Conservation (phyloP, 768 basidiomycete genomes). For the Inosperma sp. region DNA sequence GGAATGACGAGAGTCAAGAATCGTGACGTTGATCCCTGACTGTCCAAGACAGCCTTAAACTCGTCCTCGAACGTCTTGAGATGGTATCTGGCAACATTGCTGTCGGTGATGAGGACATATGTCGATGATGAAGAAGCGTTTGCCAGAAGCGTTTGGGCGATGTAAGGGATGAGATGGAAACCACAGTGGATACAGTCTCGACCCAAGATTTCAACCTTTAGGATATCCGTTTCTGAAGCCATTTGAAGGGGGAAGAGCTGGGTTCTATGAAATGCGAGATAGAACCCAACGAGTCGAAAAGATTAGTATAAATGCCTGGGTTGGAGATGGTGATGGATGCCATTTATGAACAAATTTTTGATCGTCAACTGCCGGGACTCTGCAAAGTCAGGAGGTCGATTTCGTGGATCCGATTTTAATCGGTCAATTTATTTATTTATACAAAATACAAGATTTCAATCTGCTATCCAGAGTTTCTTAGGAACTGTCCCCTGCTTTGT, state of each 20-base stretch:
- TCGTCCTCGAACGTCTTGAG: constrained; percentile 62
- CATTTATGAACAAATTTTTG: too few species aligned
- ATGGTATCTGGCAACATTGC: constrained; percentile 80
- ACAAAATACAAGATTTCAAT: background rate
- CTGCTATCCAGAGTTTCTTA: background rate
- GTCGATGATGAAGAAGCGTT: constrained; percentile 74
- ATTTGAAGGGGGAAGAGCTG: constrained; percentile 28
- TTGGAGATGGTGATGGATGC: too few species aligned
- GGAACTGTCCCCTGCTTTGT: background rate
- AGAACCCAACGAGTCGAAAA: too few species aligned
- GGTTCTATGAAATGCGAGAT: too few species aligned
- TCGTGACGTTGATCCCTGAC: constrained; percentile 40
- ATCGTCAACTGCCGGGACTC: too few species aligned
- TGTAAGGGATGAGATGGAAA: constrained; percentile 87
- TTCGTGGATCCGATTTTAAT: too few species aligned
- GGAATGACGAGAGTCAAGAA: constrained; percentile 76
- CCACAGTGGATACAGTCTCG: constrained; percentile 90
- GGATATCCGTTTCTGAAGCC: constrained; percentile 49
- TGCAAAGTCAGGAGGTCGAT: too few species aligned
- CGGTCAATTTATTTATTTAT: too few species aligned
- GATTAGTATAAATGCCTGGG: too few species aligned
- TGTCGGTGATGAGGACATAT: constrained; percentile 92
- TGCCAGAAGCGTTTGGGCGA: constrained; percentile 65
- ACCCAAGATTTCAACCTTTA: constrained; percentile 80
- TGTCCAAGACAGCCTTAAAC: constrained; percentile 41